Evolutionary conservation across 2,329 filamentous ascomycete genomes (phyloP), one percentile per base, ranked within the genome.

Genomic region (Fusarium sp.): DNA sequence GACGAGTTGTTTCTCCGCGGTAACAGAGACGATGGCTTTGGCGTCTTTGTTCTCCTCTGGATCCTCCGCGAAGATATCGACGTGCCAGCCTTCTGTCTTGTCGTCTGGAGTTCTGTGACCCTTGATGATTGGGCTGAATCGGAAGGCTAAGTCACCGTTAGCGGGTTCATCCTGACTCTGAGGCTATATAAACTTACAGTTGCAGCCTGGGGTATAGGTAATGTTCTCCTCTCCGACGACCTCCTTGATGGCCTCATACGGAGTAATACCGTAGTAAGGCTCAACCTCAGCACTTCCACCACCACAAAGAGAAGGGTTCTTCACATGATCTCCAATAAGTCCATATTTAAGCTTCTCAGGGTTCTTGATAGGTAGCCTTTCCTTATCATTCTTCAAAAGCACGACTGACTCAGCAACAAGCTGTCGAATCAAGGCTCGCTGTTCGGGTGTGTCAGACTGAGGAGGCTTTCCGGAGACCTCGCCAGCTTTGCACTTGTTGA

Each of bases 261-360:
- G 71, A 0, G 76, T 78, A 4, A 79, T 70, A 0, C 72, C 68
- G 28, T 79, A 79, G 65, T 81, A 78, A 10, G 78, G 77, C 26
- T 77, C 74, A 11, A 80, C 71, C 3, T 75, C 75, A 1, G 79
- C 78, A 23, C 77, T 79, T 7, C 79, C 79, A 18, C 79, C 78
- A 2, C 79, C 79, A 2, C 75, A 75, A 2, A 78, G 70, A 14
- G 77, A 65, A 25, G 79, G 76, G 9, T 75, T 71, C 48, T 77
- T 77, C 30, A 78, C 71, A 16, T 88, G 87, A 14, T 79, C 76
- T 3, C 79, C 78, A 31, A 81, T 76, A 6, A 79, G 56, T 3
- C 75, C 74, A 9, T 75, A 81, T 14, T 85, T 78, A 1, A 83
- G 48, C 3, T 63, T 66, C 28, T 72, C 55, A 0, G 64, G 53